Conservation (phyloP, 768 basidiomycete genomes). For the Strobilomyces confusus region DNA sequence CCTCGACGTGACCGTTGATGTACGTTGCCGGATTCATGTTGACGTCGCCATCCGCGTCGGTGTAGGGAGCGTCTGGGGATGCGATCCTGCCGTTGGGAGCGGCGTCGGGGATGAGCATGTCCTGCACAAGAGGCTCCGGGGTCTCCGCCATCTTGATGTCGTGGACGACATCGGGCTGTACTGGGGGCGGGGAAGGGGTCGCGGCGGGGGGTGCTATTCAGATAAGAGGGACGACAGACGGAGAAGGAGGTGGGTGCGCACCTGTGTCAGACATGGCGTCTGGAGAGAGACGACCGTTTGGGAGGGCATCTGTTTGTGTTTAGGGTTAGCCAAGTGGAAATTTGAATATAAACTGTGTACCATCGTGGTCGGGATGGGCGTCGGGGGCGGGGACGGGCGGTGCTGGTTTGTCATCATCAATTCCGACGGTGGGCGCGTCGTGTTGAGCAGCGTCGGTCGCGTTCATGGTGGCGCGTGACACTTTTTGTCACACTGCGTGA, state of each 20-base stretch:
- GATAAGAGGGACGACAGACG: slow-evolving; percentile 27
- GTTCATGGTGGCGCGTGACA: slow-evolving; percentile 73
- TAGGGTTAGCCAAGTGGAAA: slow-evolving; percentile 36
- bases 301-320: slow-evolving; percentile 36
- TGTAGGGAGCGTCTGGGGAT: slow-evolving; percentile 25
- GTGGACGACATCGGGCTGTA: slow-evolving; percentile 41
- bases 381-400: slow-evolving; percentile 16
- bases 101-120: slow-evolving; percentile 10
- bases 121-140: slow-evolving; percentile 17
- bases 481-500: slow-evolving; percentile 59
- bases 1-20: slow-evolving; percentile 25
- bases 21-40: slow-evolving; percentile 25
- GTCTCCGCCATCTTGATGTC: slow-evolving; percentile 56
- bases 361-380: slow-evolving; percentile 30
- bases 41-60: slow-evolving; percentile 30
- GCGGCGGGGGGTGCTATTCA: slow-evolving; percentile 41
- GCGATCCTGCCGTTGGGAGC: slow-evolving; percentile 28
- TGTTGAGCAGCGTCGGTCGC: slow-evolving; percentile 35
- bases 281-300: slow-evolving; percentile 58
- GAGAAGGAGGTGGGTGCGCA: slow-evolving; percentile 31
- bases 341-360: slow-evolving; percentile 35
- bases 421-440: slow-evolving; percentile 29
- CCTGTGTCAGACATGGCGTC: slow-evolving; percentile 49
- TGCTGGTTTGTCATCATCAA: slow-evolving; percentile 30
- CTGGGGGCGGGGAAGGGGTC: slow-evolving; percentile 44